Conservation (phyloP, 139 green algal genomes). For the Spirogloea muscicola region DNA sequence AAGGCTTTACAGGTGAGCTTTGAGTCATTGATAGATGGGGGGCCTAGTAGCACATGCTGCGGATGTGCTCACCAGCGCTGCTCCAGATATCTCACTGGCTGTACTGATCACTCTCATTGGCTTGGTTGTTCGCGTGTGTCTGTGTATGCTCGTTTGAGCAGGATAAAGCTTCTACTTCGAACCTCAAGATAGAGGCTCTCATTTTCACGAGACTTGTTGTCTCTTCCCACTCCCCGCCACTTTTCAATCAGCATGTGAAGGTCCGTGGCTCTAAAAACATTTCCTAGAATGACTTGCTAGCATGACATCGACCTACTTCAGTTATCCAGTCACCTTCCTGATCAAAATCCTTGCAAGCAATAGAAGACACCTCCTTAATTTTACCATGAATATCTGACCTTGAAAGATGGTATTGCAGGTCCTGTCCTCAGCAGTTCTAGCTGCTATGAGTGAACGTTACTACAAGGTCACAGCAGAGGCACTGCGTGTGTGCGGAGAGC, state of each 20-base stretch:
- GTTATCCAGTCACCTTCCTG: no score
- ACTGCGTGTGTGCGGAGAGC: conserved; percentile 68
- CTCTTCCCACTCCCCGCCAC: conserved; percentile 43
- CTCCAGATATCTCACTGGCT: no score
- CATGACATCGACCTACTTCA: no score
- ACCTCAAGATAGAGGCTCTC: conserved; percentile 89
- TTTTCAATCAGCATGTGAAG: conserved; percentile 61
- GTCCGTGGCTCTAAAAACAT: no score
- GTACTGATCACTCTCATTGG: not conserved
- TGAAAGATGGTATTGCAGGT: conserved; percentile 2
- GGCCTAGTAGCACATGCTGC: no score
- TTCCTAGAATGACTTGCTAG: no score
- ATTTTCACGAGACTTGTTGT: conserved; percentile 72
- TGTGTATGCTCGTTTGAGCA: conserved; percentile 6
- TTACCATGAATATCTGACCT: not conserved
- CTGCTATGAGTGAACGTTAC: conserved; percentile 70
- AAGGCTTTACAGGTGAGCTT: conserved; percentile 54
- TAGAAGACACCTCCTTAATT: not conserved
- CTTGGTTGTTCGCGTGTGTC: not conserved
- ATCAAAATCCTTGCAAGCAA: no score
- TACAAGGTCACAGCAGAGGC: conserved; percentile 90
- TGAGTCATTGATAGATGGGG: not conserved
- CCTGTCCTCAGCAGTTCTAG: conserved; percentile 60
- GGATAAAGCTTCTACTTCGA: conserved; percentile 51
- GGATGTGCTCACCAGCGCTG: no score